Conservation (phyloP, 208 protist genomes). For the Crithidia expoeki region DNA sequence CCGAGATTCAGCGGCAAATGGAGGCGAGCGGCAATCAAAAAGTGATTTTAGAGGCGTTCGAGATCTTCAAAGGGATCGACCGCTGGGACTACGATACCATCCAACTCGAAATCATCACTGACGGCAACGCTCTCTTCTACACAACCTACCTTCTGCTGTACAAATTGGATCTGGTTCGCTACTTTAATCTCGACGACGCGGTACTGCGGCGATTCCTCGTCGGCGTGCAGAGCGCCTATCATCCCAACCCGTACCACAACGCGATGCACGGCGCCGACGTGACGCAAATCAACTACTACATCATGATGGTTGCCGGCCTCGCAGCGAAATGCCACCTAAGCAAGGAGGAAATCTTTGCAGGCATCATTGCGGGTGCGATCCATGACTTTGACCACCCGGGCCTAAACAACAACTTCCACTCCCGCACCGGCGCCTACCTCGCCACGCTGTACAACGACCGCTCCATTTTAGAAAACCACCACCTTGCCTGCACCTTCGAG, state of each 20-base stretch:
- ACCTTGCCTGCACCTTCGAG: conserved; percentile 89
- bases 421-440: conserved; percentile 90
- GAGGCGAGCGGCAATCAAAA: conserved; percentile 51
- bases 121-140: conserved; percentile 89
- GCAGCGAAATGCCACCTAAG: conserved; percentile 70
- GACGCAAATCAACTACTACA: conserved; percentile 93
- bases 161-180: conserved; percentile 85
- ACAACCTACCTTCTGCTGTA: conserved; percentile 86
- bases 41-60: conserved; percentile 69
- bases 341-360: conserved; percentile 91
- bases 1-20: conserved; percentile 60
- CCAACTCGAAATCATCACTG: conserved; percentile 85
- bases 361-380: conserved; percentile 87
- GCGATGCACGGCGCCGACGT: conserved; percentile 94
- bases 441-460: conserved; percentile 94
- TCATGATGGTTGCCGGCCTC: conserved; percentile 85
- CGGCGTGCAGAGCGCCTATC: conserved; percentile 86
- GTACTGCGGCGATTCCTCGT: conserved; percentile 85
- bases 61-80: conserved; percentile 87
- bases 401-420: conserved; percentile 96
- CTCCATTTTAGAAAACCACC: conserved; percentile 95
- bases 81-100: conserved; percentile 90
- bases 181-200: conserved; percentile 85
- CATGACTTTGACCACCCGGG: conserved; percentile 98
- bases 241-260: conserved; percentile 94